phyloP scores from a whole-genome alignment of 2,329 filamentous ascomycete genomes.

The Colletotrichum sp. region DNA sequence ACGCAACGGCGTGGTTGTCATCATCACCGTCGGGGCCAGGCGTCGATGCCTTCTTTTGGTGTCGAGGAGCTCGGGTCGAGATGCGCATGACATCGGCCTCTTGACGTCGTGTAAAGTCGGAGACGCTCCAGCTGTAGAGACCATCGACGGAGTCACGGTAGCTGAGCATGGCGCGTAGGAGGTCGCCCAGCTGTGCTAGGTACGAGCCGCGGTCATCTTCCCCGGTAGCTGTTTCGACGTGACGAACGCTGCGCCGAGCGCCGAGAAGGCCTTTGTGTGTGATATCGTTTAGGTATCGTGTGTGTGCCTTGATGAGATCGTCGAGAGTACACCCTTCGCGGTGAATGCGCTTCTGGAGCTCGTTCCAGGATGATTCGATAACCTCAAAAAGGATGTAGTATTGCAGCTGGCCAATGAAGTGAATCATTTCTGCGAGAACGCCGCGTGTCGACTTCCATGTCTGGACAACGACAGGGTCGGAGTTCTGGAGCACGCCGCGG shows the following conservation, averaged over 20 bases:
- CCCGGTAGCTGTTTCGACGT: conserved; percentile 43
- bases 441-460: conserved; percentile 93
- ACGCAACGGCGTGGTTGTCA: conserved; percentile 47
- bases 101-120: conserved; percentile 91
- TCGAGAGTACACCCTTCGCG: conserved; percentile 91
- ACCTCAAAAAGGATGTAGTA: conserved; percentile 99
- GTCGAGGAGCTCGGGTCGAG: conserved; percentile 55
- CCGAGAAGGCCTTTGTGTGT: conserved; percentile 95
- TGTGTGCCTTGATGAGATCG: conserved; percentile 92
- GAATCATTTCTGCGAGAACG: conserved; percentile 95
- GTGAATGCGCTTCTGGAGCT: conserved; percentile 81
- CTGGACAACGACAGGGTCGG: conserved; percentile 69
- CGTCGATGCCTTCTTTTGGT: conserved; percentile 17
- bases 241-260: conserved; percentile 59
- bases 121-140: conserved; percentile 92
- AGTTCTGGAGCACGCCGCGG: conserved; percentile 83
- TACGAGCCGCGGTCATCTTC: conserved; percentile 78
- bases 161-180: conserved; percentile 90
- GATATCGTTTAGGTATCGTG: conserved; percentile 88
- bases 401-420: conserved; percentile 95
- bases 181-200: conserved; percentile 88
- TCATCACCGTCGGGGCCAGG: conserved; percentile 25
- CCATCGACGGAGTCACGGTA: conserved; percentile 95
- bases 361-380: conserved; percentile 94
- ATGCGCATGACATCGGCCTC: conserved; percentile 75